These are phyloP conservation scores for Mucor piriformis DNA, from an alignment of 371 early-diverging fungal genomes.

Conservation along the genomic window DNA sequence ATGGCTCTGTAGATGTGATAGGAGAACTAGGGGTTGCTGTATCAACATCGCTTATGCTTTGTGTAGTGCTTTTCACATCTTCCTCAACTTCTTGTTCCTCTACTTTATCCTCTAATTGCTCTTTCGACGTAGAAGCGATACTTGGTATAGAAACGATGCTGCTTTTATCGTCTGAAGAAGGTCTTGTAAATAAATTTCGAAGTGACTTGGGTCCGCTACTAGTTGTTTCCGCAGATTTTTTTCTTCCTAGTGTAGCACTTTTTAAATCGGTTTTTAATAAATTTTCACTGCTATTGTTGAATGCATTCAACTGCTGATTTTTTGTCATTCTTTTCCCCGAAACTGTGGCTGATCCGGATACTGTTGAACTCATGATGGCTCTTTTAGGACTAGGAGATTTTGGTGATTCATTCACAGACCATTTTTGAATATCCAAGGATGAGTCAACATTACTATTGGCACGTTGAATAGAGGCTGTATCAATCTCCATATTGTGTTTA, in stretches of 20 bases:
- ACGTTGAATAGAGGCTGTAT: constrained; percentile 1
- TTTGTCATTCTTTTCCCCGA: constrained; percentile 14
- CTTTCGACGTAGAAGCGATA: not conserved
- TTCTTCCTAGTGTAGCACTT: constrained; percentile 13
- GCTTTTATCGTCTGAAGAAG: constrained; percentile 4
- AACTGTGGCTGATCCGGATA: constrained; percentile 23
- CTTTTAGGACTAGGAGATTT: constrained; percentile 12
- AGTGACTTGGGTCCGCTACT: constrained; percentile 6
- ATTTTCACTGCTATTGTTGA: constrained; percentile 2
- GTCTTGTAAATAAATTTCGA: constrained; percentile 4
- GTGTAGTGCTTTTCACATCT: not conserved
- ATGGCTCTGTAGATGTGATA: not conserved
- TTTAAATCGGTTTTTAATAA: not conserved
- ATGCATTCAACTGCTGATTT: not conserved
- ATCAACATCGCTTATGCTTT: not conserved
- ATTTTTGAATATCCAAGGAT: constrained; percentile 1
- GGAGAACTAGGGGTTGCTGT: constrained; percentile 12
- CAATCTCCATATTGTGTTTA: not conserved
- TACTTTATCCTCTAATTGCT: not conserved
- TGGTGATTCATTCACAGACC: not conserved
- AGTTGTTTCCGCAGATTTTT: not conserved
- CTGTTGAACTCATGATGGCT: constrained; percentile 13
- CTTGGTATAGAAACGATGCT: not conserved
- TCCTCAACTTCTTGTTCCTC: not conserved
- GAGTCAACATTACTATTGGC: not conserved